Evolutionary conservation across 139 green algal genomes (phyloP).

Genomic region (Tetraselmis chui): DNA sequence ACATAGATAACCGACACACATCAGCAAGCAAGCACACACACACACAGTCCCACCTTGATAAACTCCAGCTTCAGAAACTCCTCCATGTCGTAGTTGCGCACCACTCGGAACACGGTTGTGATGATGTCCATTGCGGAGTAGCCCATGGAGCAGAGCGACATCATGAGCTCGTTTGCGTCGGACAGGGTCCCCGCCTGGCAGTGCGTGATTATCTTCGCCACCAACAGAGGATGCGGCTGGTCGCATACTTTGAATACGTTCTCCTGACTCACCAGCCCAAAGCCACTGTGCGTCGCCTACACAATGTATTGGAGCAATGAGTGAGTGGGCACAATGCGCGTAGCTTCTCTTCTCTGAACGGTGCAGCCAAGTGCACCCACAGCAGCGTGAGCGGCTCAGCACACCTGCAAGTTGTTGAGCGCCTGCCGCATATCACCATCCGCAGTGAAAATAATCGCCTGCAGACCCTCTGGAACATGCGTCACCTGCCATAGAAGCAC

Average conservation of each 20-base stretch:
- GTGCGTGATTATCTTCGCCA: slow-evolving; percentile 62
- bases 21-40: no score
- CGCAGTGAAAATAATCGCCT: slow-evolving; percentile 96
- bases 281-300: slow-evolving; percentile 81
- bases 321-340: no score
- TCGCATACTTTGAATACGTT: slow-evolving; percentile 96
- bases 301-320: background rate
- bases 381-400: background rate
- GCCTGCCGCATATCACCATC: slow-evolving; percentile 98
- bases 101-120: slow-evolving; percentile 87
- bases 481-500: slow-evolving; percentile 40
- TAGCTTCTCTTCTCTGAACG: no score
- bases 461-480: slow-evolving; percentile 73
- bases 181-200: slow-evolving; percentile 70
- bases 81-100: slow-evolving; percentile 66
- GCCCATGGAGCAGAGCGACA: slow-evolving; percentile 75
- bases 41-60: slow-evolving; percentile 52
- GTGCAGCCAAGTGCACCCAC: background rate
- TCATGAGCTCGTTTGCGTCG: slow-evolving; percentile 70
- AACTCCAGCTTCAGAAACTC: slow-evolving; percentile 98
- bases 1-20: no score
- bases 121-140: slow-evolving; percentile 93
- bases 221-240: slow-evolving; percentile 90
- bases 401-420: slow-evolving; percentile 96
- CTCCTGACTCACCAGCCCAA: slow-evolving; percentile 80